Conservation (phyloP, 2,329 filamentous ascomycete genomes). For the Cladophialophora bantiana region DNA sequence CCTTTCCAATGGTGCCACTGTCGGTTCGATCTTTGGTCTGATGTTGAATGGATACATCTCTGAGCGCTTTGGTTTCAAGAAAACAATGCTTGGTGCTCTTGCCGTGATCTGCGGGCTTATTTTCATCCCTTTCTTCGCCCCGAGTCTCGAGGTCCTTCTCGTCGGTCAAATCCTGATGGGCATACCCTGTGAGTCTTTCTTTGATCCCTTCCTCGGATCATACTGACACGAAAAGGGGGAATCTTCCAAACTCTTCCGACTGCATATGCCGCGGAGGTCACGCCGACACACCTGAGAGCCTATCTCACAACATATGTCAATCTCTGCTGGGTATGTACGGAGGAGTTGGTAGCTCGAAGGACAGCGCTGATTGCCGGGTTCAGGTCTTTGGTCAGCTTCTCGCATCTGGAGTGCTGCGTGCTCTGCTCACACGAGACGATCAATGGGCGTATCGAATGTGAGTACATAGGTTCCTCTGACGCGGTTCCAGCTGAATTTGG, state of each 20-base stretch:
- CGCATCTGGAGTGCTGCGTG: slow-evolving; percentile 43
- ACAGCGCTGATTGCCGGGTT: not conserved
- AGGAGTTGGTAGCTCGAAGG: not conserved
- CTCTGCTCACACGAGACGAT: slow-evolving; percentile 39
- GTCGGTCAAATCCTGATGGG: slow-evolving; percentile 45
- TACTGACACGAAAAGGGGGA: slow-evolving; percentile 36
- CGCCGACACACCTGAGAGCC: slow-evolving; percentile 43
- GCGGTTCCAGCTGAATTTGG: not conserved
- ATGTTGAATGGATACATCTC: slow-evolving; percentile 44
- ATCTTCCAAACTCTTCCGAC: slow-evolving; percentile 44
- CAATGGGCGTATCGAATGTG: slow-evolving; percentile 44
- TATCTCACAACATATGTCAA: slow-evolving; percentile 47
- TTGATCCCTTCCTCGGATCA: not conserved
- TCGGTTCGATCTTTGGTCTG: slow-evolving; percentile 43
- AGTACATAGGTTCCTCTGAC: not conserved
- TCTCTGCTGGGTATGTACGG: slow-evolving; percentile 13
- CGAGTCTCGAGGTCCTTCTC: slow-evolving; percentile 44
- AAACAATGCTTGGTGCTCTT: slow-evolving; percentile 39
- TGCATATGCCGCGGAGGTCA: slow-evolving; percentile 48
- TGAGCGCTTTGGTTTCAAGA: slow-evolving; percentile 47
- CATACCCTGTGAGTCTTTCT: slow-evolving; percentile 36
- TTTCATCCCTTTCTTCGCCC: slow-evolving; percentile 51
- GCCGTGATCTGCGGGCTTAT: slow-evolving; percentile 38
- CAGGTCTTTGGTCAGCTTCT: slow-evolving; percentile 48
- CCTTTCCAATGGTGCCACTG: slow-evolving; percentile 41